These are phyloP conservation scores for Trichoderma oligosporum DNA, from an alignment of 2,329 filamentous ascomycete species.

Conservation along the genomic window DNA sequence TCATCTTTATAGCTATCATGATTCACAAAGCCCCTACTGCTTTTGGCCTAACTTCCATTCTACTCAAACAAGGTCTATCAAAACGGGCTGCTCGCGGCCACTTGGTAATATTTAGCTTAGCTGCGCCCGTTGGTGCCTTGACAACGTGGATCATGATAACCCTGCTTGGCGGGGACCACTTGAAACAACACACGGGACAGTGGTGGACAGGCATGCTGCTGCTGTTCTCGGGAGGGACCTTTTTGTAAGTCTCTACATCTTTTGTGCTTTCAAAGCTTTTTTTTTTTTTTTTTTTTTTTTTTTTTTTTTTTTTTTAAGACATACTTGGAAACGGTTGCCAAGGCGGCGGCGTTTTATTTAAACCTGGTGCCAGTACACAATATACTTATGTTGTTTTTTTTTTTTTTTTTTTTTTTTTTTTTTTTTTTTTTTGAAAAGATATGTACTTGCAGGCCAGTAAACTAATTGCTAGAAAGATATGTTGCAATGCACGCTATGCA, in stretches of 20 bases:
- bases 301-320: too few relatives aligned
- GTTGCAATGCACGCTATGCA: slow-evolving; percentile 99
- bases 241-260: slow-evolving; percentile 61
- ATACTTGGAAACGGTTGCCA: too few relatives aligned
- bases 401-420: background rate
- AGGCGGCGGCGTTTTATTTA: too few relatives aligned
- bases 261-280: background rate
- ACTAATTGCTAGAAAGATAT: slow-evolving; percentile 55
- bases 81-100: slow-evolving; percentile 82
- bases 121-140: slow-evolving; percentile 81
- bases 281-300: too few relatives aligned
- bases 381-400: too few relatives aligned
- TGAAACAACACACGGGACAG: slow-evolving; percentile 59
- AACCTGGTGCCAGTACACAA: too few relatives aligned
- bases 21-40: slow-evolving; percentile 95
- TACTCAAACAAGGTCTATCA: slow-evolving; percentile 85
- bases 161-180: slow-evolving; percentile 60
- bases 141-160: slow-evolving; percentile 77
- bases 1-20: slow-evolving; percentile 96
- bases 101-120: slow-evolving; percentile 84
- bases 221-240: slow-evolving; percentile 93
- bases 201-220: slow-evolving; percentile 93
- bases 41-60: slow-evolving; percentile 85
- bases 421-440: background rate
- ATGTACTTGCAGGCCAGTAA: background rate